These are phyloP conservation scores for Tremella fuciformis DNA, from an alignment of 768 basidiomycete species.

Conservation along the genomic window DNA sequence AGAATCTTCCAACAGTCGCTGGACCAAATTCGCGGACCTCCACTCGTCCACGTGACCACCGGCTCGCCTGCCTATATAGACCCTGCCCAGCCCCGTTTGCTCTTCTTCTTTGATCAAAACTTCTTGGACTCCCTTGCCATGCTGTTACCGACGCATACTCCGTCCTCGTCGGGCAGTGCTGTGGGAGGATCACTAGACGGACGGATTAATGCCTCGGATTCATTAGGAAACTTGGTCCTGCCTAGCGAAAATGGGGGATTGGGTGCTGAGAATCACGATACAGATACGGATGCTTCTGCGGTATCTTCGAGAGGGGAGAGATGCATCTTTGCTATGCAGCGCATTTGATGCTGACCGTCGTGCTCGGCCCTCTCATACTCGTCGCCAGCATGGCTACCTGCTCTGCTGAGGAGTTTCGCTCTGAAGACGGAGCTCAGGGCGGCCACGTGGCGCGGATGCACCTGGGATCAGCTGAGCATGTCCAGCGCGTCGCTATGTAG, in stretches of 20 bases:
- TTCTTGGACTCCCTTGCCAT: conserved; percentile 17
- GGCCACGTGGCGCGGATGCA: too few species aligned
- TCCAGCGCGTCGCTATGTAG: too few species aligned
- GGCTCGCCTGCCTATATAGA: conserved; percentile 3
- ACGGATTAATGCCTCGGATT: conserved; percentile 49
- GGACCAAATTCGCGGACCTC: conserved; percentile 2
- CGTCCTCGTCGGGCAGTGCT: conserved; percentile 8
- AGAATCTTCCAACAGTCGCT: too few species aligned
- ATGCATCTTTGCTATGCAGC: too few species aligned
- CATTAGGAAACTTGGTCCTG: conserved; percentile 40
- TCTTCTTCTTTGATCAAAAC: conserved; percentile 23
- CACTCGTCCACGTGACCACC: conserved; percentile 3
- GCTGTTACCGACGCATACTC: conserved; percentile 7
- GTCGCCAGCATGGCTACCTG: too few species aligned
- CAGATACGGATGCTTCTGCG: too few species aligned
- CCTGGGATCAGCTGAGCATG: too few species aligned
- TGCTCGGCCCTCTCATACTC: too few species aligned
- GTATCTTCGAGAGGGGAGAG: too few species aligned
- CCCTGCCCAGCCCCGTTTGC: background rate
- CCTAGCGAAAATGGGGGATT: conserved; percentile 12
- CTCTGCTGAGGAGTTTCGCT: too few species aligned
- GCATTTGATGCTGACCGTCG: too few species aligned
- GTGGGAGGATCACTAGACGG: conserved; percentile 39
- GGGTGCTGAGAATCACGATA: conserved; percentile 20
- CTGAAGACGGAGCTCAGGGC: too few species aligned